phyloP scores from a whole-genome alignment of 768 basidiomycete species.

The Dentipellis sp. region DNA sequence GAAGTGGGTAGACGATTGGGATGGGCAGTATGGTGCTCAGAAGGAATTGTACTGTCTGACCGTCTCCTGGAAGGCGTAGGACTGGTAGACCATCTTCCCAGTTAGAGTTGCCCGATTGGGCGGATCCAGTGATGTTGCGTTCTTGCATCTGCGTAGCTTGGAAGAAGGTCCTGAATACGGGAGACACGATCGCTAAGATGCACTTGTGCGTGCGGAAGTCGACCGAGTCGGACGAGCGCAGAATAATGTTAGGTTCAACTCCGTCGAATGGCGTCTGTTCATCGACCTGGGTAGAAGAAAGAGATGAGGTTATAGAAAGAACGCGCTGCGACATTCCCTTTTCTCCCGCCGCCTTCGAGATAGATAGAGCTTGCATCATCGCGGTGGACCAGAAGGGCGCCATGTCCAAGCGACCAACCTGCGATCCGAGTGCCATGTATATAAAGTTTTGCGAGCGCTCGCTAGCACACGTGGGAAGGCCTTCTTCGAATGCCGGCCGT shows the following conservation, averaged over 20 bases:
- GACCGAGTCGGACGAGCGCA: neutral
- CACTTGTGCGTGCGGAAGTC: neutral
- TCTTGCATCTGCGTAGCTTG: neutral
- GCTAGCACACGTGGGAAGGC: too few relatives aligned
- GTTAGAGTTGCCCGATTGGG: neutral
- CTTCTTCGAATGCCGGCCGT: too few relatives aligned
- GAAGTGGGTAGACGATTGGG: neutral
- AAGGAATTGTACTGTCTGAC: neutral
- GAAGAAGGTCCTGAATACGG: neutral
- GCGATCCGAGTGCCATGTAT: too few relatives aligned
- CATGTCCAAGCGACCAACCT: too few relatives aligned
- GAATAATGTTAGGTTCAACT: neutral
- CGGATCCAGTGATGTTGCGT: neutral
- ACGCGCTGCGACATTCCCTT: neutral
- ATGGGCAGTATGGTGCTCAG: neutral
- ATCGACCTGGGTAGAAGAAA: neutral
- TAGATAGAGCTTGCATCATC: too few relatives aligned
- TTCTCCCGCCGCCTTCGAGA: too few relatives aligned
- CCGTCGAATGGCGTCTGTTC: neutral
- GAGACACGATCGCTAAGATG: neutral
- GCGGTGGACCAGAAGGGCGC: too few relatives aligned
- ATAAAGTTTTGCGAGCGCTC: too few relatives aligned
- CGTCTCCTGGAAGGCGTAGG: neutral
- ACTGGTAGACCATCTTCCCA: neutral
- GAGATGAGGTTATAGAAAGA: neutral